Base-by-base conservation (phyloP, 1,139 yeast genomes). In the Blastobotrys malaysiensis region DNA sequence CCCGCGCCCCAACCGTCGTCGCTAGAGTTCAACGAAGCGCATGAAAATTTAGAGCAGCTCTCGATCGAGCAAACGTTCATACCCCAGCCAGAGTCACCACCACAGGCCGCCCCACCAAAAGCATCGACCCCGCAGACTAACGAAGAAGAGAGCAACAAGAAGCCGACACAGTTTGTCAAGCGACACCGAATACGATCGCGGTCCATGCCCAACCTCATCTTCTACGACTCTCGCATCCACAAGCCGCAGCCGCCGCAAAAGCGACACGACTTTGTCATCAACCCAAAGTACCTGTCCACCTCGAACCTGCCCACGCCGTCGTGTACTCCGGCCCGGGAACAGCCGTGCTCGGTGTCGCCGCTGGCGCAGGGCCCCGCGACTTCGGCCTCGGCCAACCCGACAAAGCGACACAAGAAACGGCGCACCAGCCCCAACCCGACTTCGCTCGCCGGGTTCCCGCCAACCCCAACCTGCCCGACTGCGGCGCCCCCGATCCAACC, bases 401-500 rank as follows among this genome's bases (percentile, higher is more conserved):
- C 61, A 54, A 47, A 43, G 22, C 24, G 50, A 9, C 46, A 14
- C 51, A 43, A 44, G 45, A 45, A 46, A 43, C 21, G n/a, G n/a
- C 45, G 52, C 46, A 49, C 53, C 14, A 49, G 50, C 49, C 43
- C 50, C 9, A 50, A 51, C 46, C 16, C 31, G 45, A 26, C 44
- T 21, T 31, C 47, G 14, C 55, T 27, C 19, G 20, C 51, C 16
- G 46, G 39, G 21, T 43, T 44, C 7, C 52, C 54, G 6, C 57
- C 57, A 11, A 31, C 50, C 16, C 16, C 53, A 43, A 48, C 58
- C 47, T 46, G 55, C 52, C 48, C 60, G 50, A 48, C 54, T 47
- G 61, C 54, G 43, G 57, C 57, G 49, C 16, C 55, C 54, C 47
- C 61, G 16, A 77, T 77, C 19, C 70, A 76, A 24, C 68, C 77